A percentile compares a stretch with the other conserved stretches of the same genome.
Conservation (phyloP, 768 basidiomycete genomes). For the Macrolepiota albuminosa region DNA sequence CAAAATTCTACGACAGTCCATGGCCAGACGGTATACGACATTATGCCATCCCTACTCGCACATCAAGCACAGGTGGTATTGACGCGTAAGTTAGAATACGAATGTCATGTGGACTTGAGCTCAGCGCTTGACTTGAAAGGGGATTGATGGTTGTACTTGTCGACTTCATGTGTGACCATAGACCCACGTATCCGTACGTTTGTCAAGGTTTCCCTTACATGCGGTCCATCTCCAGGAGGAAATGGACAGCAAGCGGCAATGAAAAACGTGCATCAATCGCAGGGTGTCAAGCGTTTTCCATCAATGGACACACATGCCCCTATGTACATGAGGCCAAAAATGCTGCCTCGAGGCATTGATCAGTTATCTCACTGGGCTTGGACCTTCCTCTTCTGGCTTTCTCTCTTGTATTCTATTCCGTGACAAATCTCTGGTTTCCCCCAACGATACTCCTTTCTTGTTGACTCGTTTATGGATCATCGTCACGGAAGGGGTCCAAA, state of each 20-base stretch:
- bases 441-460: neutral
- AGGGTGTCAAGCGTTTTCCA: neutral
- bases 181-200: neutral
- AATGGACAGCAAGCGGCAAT: neutral
- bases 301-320: slow-evolving; percentile 11
- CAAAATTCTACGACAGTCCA: too few species aligned
- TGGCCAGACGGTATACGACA: too few species aligned
- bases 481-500: neutral
- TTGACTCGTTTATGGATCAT: neutral
- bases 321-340: slow-evolving; percentile 1
- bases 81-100: too few species aligned
- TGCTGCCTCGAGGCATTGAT: slow-evolving; percentile 2
- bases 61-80: too few species aligned
- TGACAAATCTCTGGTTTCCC: neutral
- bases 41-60: too few species aligned
- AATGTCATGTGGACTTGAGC: neutral
- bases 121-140: too few species aligned
- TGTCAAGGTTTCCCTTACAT: neutral
- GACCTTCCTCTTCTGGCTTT: slow-evolving; percentile 5
- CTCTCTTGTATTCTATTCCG: slow-evolving; percentile 6
- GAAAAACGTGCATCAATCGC: neutral
- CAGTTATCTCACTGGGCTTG: slow-evolving; percentile 1
- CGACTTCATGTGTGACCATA: neutral
- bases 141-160: too few species aligned
- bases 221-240: too few species aligned